Percentiles rank a stretch among this genome's conserved stretches.
These are phyloP conservation scores for Lactifluus rugatus DNA, from an alignment of 768 basidiomycete species.

Conservation along the genomic window DNA sequence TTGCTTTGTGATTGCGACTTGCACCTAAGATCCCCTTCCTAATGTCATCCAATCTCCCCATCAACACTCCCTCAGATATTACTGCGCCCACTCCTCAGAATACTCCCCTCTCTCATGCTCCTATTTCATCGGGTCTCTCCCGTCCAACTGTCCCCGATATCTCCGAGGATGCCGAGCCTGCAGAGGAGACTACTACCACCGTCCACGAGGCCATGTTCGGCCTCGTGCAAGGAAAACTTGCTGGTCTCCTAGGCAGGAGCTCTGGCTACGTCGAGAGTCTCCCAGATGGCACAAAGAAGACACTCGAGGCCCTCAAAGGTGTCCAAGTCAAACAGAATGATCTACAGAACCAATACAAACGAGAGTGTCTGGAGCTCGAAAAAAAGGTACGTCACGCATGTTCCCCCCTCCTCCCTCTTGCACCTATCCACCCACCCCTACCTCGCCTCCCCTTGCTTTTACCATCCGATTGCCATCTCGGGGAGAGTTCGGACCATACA, in stretches of 20 bases:
- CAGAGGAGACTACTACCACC: conserved; percentile 48
- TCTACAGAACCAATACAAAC: conserved; percentile 88
- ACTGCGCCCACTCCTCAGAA: conserved; percentile 94
- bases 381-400: conserved; percentile 59
- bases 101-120: conserved; percentile 76
- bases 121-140: conserved; percentile 69
- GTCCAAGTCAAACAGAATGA: conserved; percentile 87
- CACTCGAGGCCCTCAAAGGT: conserved; percentile 87
- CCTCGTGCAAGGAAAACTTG: conserved; percentile 83
- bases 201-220: conserved; percentile 63
- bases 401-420: background rate
- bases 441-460: background rate
- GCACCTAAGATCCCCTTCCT: conserved; percentile 2
- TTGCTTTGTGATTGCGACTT: background rate
- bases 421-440: too few relatives aligned
- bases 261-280: conserved; percentile 92
- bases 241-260: conserved; percentile 77
- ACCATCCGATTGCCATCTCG: background rate
- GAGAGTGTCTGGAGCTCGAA: conserved; percentile 90
- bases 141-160: conserved; percentile 86
- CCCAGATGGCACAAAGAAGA: conserved; percentile 69
- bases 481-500: background rate
- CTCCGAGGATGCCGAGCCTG: conserved; percentile 68
- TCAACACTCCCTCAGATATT: conserved; percentile 40
- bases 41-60: conserved; percentile 67